Base-by-base conservation (phyloP, 139 green algal species). In the Trebouxia sp. region DNA sequence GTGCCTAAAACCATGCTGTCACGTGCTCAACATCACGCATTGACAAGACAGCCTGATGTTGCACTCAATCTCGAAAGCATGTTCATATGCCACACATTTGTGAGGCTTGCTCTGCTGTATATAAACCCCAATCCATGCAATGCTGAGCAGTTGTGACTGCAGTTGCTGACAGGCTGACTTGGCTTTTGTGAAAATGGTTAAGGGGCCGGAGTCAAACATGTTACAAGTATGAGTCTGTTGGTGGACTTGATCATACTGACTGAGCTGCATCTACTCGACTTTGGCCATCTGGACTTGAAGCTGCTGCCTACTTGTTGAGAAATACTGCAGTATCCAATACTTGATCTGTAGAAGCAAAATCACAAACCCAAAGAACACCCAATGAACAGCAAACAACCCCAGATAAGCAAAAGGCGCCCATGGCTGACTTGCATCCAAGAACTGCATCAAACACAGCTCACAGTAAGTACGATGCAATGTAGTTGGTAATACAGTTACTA, bases 281-380 rank as follows among this genome's bases (percentile, higher is more conserved):
- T 72, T 72, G 11, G 62, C 35, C 62, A 72, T 72, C 24, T 72
- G 62, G 20, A 72, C 62, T 22, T 72, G 32, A 14, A 72, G 62
- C 11, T 72, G 32, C 20, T 26, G 37, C 43, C 62, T 72, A 15
- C 62, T 56, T 41, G 26, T 77, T 5, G 53, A 41, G 9, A 77
- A 39, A 38, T 53, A 56, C 22, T 77, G 24, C 26, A 77, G 39
- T 53, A 77, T 26, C 69, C 43, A 53, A 17, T 51, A 51, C 42
- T 77, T 77, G n/a, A 77, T 51, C 41, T 35, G 41, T 9, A 51
- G n/a, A 9, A 77, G n/a, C 69, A 77, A 37, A n/a, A 77, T 77
- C 26, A 77, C 69, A 51, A 77, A 32, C 7, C 38, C 69, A 77
- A 77, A 77, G 45, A 79, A 79, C 0, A 79, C 48, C 72, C 72